phyloP scores from a whole-genome alignment of 192 early-diverging fungal genomes.

The Phlyctochytrium planicorne region DNA sequence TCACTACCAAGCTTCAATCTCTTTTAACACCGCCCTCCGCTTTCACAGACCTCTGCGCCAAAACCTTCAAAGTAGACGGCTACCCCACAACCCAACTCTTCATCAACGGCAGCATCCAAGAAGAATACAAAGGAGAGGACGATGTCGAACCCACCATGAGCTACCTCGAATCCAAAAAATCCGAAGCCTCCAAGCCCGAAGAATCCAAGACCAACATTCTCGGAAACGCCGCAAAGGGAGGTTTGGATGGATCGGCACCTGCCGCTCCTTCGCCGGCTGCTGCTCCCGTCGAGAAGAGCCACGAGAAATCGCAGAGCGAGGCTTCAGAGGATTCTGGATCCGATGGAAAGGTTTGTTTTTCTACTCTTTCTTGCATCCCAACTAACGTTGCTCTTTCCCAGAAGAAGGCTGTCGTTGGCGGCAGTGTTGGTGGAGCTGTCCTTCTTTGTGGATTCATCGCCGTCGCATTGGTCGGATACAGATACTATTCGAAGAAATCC shows the following conservation, averaged over 20 bases:
- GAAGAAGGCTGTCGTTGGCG: too few species aligned
- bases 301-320: too few species aligned
- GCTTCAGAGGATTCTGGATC: too few species aligned
- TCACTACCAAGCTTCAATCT: background rate
- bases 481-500: background rate
- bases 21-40: background rate
- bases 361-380: too few species aligned
- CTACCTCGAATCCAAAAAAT: slow-evolving; percentile 13
- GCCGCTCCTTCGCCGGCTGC: too few species aligned
- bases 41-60: slow-evolving; percentile 6
- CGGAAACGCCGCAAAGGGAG: too few species aligned
- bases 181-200: background rate
- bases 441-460: background rate
- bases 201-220: too few species aligned
- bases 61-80: slow-evolving; percentile 13
- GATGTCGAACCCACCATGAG: slow-evolving; percentile 11
- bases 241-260: too few species aligned
- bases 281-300: too few species aligned
- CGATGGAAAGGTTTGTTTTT: too few species aligned
- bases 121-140: slow-evolving; percentile 24
- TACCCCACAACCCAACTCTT: slow-evolving; percentile 29
- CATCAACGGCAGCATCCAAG: slow-evolving; percentile 18
- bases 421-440: background rate
- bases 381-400: too few species aligned
- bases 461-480: background rate